These are phyloP conservation scores for Anacardium occidentale DNA, from an alignment of 345 rosid genomes.

Conservation along the genomic window DNA sequence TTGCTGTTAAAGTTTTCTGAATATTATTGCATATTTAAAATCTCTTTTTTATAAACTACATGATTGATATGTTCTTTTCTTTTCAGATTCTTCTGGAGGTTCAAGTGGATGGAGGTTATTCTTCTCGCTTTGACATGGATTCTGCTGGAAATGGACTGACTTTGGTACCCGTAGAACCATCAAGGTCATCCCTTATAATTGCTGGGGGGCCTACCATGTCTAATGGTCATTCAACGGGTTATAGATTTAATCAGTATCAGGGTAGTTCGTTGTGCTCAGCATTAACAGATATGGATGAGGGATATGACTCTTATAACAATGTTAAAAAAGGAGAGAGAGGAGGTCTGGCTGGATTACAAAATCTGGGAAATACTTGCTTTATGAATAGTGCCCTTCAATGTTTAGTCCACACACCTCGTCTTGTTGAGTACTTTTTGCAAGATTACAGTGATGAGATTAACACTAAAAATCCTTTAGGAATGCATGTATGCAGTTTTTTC, in stretches of 20 bases:
- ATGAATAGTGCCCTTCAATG: constrained; percentile 95
- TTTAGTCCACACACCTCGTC: constrained; percentile 79
- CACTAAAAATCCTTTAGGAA: constrained; percentile 79
- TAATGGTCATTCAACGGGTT: constrained; percentile 61
- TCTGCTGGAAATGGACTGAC: constrained; percentile 72
- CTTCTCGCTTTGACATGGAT: constrained; percentile 50
- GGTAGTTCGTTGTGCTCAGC: constrained; percentile 43
- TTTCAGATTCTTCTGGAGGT: constrained; percentile 80
- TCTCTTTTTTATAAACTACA: constrained; percentile 1
- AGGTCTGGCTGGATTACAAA: constrained; percentile 90
- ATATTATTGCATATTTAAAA: background rate
- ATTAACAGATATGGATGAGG: constrained; percentile 38
- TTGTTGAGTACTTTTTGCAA: constrained; percentile 80
- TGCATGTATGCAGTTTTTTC: constrained; percentile 60
- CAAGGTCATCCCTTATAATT: constrained; percentile 55
- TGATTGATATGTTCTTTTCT: constrained; percentile 24
- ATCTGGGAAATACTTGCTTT: constrained; percentile 95
- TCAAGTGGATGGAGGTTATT: constrained; percentile 35
- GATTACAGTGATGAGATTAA: constrained; percentile 81
- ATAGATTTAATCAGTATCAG: constrained; percentile 36
- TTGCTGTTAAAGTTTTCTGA: constrained; percentile 6
- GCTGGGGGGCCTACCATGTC: constrained; percentile 82
- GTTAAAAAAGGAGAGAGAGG: constrained; percentile 53
- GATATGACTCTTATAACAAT: constrained; percentile 38
- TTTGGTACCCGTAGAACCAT: constrained; percentile 66